Conservation (phyloP, 176 grass and related monocot species). For the Otatea glauca region DNA sequence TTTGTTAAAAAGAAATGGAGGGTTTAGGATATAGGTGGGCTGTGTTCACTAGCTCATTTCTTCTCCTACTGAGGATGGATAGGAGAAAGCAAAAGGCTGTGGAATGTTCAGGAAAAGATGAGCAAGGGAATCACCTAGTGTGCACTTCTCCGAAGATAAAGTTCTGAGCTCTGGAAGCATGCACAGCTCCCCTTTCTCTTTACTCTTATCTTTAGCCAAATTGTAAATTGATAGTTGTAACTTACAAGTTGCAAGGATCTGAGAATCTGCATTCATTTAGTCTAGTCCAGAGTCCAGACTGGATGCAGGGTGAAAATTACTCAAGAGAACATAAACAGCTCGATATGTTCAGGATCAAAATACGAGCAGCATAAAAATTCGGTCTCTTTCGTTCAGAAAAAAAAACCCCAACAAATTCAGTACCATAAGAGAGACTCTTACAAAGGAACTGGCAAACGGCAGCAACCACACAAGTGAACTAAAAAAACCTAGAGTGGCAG, state of each 20-base stretch:
- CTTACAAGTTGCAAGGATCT: background rate
- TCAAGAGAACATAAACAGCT: background rate
- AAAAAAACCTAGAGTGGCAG: background rate
- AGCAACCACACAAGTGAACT: background rate
- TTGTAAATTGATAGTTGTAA: background rate
- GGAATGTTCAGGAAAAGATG: slow-evolving; percentile 5
- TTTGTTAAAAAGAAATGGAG: slow-evolving; percentile 46
- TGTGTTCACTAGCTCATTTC: slow-evolving; percentile 23
- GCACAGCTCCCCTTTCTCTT: slow-evolving; percentile 4
- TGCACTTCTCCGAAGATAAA: slow-evolving; percentile 34
- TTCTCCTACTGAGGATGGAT: slow-evolving; percentile 16
- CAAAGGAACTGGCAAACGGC: background rate
- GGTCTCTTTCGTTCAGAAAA: background rate
- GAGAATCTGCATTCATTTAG: background rate
- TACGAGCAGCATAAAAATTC: background rate
- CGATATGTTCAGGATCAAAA: background rate
- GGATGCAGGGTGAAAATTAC: background rate
- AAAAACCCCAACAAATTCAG: background rate
- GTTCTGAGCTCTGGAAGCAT: background rate
- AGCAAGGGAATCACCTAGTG: background rate
- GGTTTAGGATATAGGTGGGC: slow-evolving; percentile 36
- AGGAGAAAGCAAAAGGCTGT: slow-evolving; percentile 35
- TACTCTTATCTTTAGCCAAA: background rate
- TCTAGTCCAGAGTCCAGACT: background rate
- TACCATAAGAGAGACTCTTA: background rate